Percentiles rank a stretch among this genome's conserved stretches.
Evolutionary conservation across 2,329 filamentous ascomycete genomes (phyloP).

Genomic region (Helminthosporium solani): DNA sequence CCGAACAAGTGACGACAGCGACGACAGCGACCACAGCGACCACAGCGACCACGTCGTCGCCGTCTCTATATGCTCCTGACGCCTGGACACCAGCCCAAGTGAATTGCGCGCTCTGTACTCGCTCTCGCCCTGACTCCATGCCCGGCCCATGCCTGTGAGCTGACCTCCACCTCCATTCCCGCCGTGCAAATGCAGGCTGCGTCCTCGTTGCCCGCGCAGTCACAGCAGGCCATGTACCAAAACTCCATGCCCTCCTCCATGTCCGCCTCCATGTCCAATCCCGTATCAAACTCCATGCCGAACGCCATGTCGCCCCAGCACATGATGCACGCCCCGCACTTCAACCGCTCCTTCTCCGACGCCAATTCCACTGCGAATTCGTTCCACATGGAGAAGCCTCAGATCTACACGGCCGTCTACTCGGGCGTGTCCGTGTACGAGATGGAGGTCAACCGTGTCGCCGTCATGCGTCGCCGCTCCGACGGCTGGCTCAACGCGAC

Average conservation of each 20-base stretch:
- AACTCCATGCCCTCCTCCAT: not conserved
- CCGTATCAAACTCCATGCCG: not conserved
- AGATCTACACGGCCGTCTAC: constrained; percentile 72
- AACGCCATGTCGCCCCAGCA: constrained; percentile 20
- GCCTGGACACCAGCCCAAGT: too few relatives aligned
- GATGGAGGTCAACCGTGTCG: constrained; percentile 92
- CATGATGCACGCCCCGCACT: constrained; percentile 39
- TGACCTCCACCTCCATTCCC: constrained; percentile 36
- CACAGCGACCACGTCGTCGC: too few relatives aligned
- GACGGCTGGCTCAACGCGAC: constrained; percentile 98
- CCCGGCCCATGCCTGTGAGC: constrained; percentile 9
- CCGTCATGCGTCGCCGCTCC: constrained; percentile 91
- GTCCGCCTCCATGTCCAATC: too few relatives aligned
- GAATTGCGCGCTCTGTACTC: too few relatives aligned
- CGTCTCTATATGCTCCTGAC: too few relatives aligned
- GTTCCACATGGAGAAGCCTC: constrained; percentile 48
- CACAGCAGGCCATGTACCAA: constrained; percentile 36
- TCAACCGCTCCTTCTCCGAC: constrained; percentile 43
- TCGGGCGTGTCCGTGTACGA: constrained; percentile 97
- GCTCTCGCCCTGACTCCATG: too few relatives aligned
- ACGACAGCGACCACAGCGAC: not conserved
- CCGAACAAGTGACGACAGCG: constrained; percentile 3
- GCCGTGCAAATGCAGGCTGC: constrained; percentile 34
- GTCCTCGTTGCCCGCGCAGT: constrained; percentile 26
- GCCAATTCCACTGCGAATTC: constrained; percentile 36